phyloP scores from a whole-genome alignment of 2,329 filamentous ascomycete genomes.

The Aureobasidium mangrovei region DNA sequence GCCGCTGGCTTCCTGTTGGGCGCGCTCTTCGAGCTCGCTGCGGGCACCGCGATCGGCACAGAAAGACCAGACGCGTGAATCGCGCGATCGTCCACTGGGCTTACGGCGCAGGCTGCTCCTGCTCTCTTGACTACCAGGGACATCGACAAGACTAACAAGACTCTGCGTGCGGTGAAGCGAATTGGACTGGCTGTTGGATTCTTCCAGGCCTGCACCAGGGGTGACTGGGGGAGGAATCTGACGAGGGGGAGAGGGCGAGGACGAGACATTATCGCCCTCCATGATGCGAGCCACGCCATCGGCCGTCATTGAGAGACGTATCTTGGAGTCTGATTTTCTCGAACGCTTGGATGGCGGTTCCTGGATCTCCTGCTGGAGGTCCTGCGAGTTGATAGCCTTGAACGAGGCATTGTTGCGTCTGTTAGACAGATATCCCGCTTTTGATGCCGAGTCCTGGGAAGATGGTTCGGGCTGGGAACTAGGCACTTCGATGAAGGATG shows the following conservation, averaged over 20 bases:
- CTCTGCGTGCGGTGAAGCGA: conserved; percentile 64
- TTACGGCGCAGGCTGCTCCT: conserved; percentile 27
- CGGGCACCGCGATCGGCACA: conserved; percentile 74
- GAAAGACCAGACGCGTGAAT: conserved; percentile 85
- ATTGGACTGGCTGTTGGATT: conserved; percentile 28
- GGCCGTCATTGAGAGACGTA: conserved; percentile 73
- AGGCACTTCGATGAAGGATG: conserved; percentile 5
- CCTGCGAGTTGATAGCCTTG: conserved; percentile 17
- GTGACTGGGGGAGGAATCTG: conserved; percentile 35
- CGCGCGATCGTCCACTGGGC: conserved; percentile 60
- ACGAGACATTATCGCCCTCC: conserved; percentile 57
- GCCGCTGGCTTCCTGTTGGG: conserved; percentile 69
- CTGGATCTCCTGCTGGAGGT: background rate
- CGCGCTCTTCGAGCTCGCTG: conserved; percentile 70
- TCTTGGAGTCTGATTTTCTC: conserved; percentile 39
- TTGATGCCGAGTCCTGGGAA: conserved; percentile 11
- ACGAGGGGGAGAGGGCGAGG: conserved; percentile 58
- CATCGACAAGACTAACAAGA: conserved; percentile 42
- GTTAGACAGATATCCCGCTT: conserved; percentile 35
- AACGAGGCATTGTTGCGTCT: conserved; percentile 36
- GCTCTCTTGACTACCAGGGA: conserved; percentile 13
- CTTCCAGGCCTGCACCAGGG: conserved; percentile 24
- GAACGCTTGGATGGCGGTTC: conserved; percentile 11
- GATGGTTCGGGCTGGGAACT: conserved; percentile 11
- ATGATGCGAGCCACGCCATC: conserved; percentile 88